Evolutionary conservation across 257 asterid species (phyloP), one percentile per base, ranked within the genome.

Genomic region (Cinchona pubescens): DNA sequence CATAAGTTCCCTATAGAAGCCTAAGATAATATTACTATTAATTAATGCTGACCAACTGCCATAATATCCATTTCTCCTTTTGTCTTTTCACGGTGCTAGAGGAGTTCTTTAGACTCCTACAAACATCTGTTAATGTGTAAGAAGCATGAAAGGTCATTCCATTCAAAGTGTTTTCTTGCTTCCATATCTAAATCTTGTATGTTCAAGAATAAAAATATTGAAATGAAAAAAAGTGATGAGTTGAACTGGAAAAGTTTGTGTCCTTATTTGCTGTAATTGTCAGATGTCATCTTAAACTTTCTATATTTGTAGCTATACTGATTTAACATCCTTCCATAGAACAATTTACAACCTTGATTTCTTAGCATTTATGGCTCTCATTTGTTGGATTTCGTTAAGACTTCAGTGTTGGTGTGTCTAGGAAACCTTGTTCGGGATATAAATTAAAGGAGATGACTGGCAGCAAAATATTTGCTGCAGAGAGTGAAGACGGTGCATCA

Each of bases 371-470:
- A 2, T 35, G 45, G 32, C 23, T 29, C 34, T 43, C 38, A 23
- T 67, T 46, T 67, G 29, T 21, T 74, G 32, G 15, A 61, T 42
- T 62, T 37, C 35, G 66, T 45, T 67, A 55, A 25, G 11, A 8
- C 18, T 30, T 34, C 32, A 16, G 40, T 66, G 15, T 55, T 82
- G 75, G 65, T 78, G 40, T 60, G 75, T 85, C 74, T 85, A 92
- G 98, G 91, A 94, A 92, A 84, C 94, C 94, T 56, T 87, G 96
- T 75, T 94, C 97, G 0, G 97, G 94, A 73, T 92, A 87, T 75
- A 92, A 92, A 75, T 29, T 92, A 72, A 94, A 92, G 88, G 98
- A 94, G 90, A 90, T 94, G 89, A 87, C 78, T 58, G 98, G 98
- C 59, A 92, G 96, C 93, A 85, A 88, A 73, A 94, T 90, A 73